Percentiles rank a stretch among this genome's conserved stretches.
Evolutionary conservation across 805 yeast species (phyloP).

Genomic region (Blastobotrys parvus): DNA sequence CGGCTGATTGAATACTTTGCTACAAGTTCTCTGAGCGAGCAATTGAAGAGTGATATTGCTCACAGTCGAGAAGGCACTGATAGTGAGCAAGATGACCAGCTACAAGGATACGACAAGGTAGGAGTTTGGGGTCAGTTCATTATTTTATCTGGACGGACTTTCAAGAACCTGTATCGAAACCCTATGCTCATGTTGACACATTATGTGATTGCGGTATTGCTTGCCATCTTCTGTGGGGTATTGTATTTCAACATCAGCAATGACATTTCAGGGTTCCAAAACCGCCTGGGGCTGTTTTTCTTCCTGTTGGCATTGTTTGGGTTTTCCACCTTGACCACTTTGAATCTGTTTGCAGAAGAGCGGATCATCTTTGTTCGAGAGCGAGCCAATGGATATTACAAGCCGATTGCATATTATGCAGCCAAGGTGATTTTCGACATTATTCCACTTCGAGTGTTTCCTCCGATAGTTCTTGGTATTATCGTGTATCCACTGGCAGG

Average conservation of each 20-base stretch:
- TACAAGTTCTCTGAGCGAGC: slow-evolving; percentile 19
- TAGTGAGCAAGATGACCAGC: slow-evolving; percentile 1
- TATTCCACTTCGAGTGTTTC: slow-evolving; percentile 85
- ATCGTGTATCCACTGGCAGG: slow-evolving; percentile 90
- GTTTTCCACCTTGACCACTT: slow-evolving; percentile 84
- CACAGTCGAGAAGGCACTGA: slow-evolving; percentile 1
- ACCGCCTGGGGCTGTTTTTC: slow-evolving; percentile 87
- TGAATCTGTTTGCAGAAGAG: slow-evolving; percentile 82
- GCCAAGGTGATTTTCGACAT: slow-evolving; percentile 87
- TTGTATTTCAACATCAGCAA: slow-evolving; percentile 75
- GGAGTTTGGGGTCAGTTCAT: slow-evolving; percentile 53
- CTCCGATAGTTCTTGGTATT: slow-evolving; percentile 73
- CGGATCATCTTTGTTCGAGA: slow-evolving; percentile 86
- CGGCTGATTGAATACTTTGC: slow-evolving; percentile 25
- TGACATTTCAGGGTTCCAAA: slow-evolving; percentile 95
- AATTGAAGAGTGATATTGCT: slow-evolving; percentile 20
- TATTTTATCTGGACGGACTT: slow-evolving; percentile 78
- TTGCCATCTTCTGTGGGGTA: slow-evolving; percentile 80
- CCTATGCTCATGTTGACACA: slow-evolving; percentile 84
- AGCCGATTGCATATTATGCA: slow-evolving; percentile 74
- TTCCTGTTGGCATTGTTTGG: slow-evolving; percentile 89
- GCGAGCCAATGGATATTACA: slow-evolving; percentile 89
- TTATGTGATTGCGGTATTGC: slow-evolving; percentile 62
- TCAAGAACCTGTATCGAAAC: slow-evolving; percentile 86
- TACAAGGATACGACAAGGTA: slow-evolving; percentile 38